phyloP scores from a whole-genome alignment of 164 flowering plant species.

The Taxillus chinensis region DNA sequence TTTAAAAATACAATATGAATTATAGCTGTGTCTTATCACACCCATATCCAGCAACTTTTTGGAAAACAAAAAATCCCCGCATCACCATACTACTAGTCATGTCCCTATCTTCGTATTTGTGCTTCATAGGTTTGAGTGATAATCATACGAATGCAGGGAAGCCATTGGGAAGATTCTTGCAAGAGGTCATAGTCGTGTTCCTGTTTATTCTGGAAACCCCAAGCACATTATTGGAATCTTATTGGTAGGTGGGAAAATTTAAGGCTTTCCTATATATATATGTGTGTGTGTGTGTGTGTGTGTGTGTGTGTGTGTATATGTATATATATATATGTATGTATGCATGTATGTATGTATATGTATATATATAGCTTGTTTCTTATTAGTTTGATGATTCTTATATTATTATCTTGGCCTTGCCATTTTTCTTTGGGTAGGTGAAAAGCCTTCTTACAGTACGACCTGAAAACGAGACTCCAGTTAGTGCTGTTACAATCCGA shows the following conservation, averaged over 20 bases:
- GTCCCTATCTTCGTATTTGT: too few species aligned
- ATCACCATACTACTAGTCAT: too few species aligned
- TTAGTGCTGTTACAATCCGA: conserved; percentile 35
- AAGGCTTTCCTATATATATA: too few species aligned
- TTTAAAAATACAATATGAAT: not conserved
- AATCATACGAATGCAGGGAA: conserved; percentile 8
- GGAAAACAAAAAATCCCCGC: too few species aligned
- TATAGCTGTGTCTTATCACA: not conserved
- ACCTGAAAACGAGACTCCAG: conserved; percentile 31
- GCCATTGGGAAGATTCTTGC: conserved; percentile 18
- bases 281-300: too few species aligned
- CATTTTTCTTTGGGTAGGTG: conserved; percentile 18
- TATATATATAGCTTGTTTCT: not conserved
- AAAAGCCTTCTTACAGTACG: conserved; percentile 33
- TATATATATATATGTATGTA: too few species aligned
- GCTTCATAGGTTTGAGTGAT: too few species aligned
- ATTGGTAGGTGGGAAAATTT: conserved; percentile 25
- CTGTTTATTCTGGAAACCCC: conserved; percentile 28
- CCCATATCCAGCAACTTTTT: too few species aligned
- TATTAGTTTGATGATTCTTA: not conserved
- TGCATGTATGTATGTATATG: too few species aligned
- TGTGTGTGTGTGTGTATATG: too few species aligned
- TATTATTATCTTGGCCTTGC: not conserved
- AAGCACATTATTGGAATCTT: conserved; percentile 42
- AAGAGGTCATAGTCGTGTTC: conserved; percentile 25